phyloP scores from a whole-genome alignment of 2,329 filamentous ascomycete species.

The Alternaria consortialis region DNA sequence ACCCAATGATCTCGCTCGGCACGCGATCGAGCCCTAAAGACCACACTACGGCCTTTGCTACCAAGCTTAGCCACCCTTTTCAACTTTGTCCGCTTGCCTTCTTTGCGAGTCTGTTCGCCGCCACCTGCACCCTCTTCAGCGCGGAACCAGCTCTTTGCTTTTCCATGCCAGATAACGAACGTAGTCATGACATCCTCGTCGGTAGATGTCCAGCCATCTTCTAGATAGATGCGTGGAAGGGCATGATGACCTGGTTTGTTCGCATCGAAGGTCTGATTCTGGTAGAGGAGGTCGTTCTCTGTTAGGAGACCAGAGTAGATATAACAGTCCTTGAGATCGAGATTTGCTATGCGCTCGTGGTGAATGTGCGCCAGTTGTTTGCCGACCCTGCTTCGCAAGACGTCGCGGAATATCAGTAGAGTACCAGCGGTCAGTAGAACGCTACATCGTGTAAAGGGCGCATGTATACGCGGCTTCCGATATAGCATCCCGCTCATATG shows the following conservation, averaged over 20 bases:
- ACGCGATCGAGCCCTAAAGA: slow-evolving; percentile 71
- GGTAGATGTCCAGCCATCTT: slow-evolving; percentile 68
- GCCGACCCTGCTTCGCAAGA: slow-evolving; percentile 64
- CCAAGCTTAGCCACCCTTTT: slow-evolving; percentile 69
- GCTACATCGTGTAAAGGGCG: slow-evolving; percentile 67
- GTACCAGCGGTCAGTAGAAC: slow-evolving; percentile 69
- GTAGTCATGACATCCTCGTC: slow-evolving; percentile 73
- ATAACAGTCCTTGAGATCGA: slow-evolving; percentile 71
- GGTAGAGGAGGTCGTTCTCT: slow-evolving; percentile 69
- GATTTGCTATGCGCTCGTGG: slow-evolving; percentile 66
- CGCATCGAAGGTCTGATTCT: slow-evolving; percentile 70
- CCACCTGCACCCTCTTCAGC: slow-evolving; percentile 45
- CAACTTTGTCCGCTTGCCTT: slow-evolving; percentile 59
- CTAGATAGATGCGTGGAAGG: slow-evolving; percentile 67
- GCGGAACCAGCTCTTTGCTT: slow-evolving; percentile 65
- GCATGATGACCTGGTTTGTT: slow-evolving; percentile 68
- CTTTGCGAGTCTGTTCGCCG: slow-evolving; percentile 41
- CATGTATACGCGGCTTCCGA: slow-evolving; percentile 69
- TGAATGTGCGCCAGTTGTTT: slow-evolving; percentile 67
- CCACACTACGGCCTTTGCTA: slow-evolving; percentile 67
- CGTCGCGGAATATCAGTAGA: slow-evolving; percentile 69
- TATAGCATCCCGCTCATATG: slow-evolving; percentile 69
- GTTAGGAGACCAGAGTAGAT: slow-evolving; percentile 71
- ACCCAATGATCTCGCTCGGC: slow-evolving; percentile 75
- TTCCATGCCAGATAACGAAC: slow-evolving; percentile 72